phyloP scores from a whole-genome alignment of 2,329 filamentous ascomycete genomes.

The Epicoccum sorghinum region DNA sequence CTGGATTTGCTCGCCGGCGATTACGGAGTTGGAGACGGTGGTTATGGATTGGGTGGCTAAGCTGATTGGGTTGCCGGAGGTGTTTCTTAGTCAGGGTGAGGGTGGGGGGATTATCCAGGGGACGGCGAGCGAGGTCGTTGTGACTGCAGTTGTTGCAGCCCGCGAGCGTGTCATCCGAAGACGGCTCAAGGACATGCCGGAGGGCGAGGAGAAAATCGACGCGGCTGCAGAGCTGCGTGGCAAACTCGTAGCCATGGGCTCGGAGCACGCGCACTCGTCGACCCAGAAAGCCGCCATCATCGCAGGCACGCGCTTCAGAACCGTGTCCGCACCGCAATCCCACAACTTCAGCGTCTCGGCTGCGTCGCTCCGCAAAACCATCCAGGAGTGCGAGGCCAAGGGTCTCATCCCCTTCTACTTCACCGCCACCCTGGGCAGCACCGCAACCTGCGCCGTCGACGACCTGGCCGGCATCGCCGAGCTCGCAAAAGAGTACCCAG shows the following conservation, averaged over 20 bases:
- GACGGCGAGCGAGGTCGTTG: slow-evolving; percentile 83
- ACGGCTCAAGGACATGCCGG: slow-evolving; percentile 34
- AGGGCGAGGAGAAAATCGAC: slow-evolving; percentile 55
- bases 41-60: slow-evolving; percentile 90
- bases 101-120: slow-evolving; percentile 96
- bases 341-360: slow-evolving; percentile 76
- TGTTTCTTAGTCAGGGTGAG: slow-evolving; percentile 73
- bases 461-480: slow-evolving; percentile 73
- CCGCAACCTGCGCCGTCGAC: slow-evolving; percentile 86
- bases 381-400: slow-evolving; percentile 69
- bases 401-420: slow-evolving; percentile 86
- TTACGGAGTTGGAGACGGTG: slow-evolving; percentile 92
- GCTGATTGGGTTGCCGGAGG: slow-evolving; percentile 73
- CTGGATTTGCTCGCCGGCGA: slow-evolving; percentile 91
- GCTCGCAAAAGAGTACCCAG: slow-evolving; percentile 59
- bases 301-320: slow-evolving; percentile 79
- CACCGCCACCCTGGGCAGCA: slow-evolving; percentile 83
- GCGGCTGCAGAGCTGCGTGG: slow-evolving; percentile 69
- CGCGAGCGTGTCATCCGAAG: slow-evolving; percentile 68
- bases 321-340: slow-evolving; percentile 66
- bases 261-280: slow-evolving; percentile 79
- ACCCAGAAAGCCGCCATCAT: slow-evolving; percentile 89
- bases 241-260: slow-evolving; percentile 79
- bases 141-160: slow-evolving; percentile 86
- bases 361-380: slow-evolving; percentile 62